Conservation (phyloP, 148 eudicot genomes). For the Hydrangea macrophylla region DNA sequence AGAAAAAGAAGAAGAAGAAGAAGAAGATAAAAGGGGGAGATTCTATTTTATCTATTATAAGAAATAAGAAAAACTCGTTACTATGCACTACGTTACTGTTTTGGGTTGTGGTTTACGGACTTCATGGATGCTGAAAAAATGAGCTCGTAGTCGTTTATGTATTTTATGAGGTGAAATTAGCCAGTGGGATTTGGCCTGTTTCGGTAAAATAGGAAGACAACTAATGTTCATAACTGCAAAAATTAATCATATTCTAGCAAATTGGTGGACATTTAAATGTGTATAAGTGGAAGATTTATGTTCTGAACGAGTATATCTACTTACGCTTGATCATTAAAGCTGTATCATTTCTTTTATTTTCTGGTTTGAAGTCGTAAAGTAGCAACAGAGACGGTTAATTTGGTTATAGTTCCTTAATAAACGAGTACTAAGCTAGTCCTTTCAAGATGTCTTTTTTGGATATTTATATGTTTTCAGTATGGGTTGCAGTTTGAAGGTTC, state of each 20-base stretch:
- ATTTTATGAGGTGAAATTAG: too few species aligned
- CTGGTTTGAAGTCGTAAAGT: background rate
- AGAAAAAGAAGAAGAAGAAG: background rate
- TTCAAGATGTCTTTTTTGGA: background rate
- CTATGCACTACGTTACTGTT: too few species aligned
- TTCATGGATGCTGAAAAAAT: too few species aligned
- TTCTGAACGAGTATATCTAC: background rate
- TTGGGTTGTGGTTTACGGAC: too few species aligned
- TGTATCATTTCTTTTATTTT: background rate
- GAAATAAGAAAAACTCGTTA: too few species aligned
- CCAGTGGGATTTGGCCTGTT: background rate
- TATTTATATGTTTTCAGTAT: slow-evolving; percentile 16
- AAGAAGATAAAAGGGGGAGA: background rate
- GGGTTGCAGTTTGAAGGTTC: slow-evolving; percentile 86
- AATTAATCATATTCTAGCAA: too few species aligned
- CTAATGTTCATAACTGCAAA: background rate
- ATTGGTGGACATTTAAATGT: background rate
- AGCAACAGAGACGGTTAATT: too few species aligned
- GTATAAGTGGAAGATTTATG: background rate
- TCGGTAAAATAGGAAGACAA: too few species aligned
- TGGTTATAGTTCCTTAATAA: too few species aligned
- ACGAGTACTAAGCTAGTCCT: too few species aligned
- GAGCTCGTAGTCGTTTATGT: too few species aligned
- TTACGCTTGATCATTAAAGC: too few species aligned
- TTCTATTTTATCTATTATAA: background rate